Evolutionary conservation across 345 rosid genomes (phyloP).

Genomic region (Cardamine occulta): DNA sequence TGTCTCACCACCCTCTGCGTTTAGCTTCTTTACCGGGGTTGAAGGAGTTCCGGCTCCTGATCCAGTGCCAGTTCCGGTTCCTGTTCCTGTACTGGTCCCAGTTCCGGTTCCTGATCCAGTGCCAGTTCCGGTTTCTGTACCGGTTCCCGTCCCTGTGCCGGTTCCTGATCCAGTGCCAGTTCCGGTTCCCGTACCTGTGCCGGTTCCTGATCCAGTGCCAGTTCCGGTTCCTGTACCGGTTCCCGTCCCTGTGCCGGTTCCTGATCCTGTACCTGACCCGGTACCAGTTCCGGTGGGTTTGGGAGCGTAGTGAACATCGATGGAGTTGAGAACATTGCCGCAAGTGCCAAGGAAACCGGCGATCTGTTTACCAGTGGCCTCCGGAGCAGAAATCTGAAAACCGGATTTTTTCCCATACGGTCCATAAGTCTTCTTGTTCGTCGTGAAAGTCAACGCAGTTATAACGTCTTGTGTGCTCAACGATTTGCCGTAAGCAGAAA

Average conservation of each 20-base stretch:
- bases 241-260: background rate
- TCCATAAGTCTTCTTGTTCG: slow-evolving; percentile 39
- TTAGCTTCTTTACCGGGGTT: slow-evolving; percentile 15
- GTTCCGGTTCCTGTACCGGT: background rate
- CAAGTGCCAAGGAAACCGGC: slow-evolving; percentile 40
- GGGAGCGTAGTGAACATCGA: slow-evolving; percentile 42
- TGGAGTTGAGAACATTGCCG: slow-evolving; percentile 37
- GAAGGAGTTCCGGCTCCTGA: background rate
- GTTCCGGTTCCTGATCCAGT: background rate
- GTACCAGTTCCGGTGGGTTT: background rate
- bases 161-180: background rate
- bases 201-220: background rate
- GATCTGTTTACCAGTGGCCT: slow-evolving; percentile 35
- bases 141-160: rapidly evolving
- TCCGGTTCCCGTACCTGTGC: background rate
- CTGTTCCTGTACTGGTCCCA: background rate
- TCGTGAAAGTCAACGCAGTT: slow-evolving; percentile 33
- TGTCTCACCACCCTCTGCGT: slow-evolving; percentile 39
- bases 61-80: background rate
- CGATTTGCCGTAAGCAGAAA: slow-evolving; percentile 31
- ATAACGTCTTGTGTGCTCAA: slow-evolving; percentile 28
- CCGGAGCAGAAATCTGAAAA: slow-evolving; percentile 37
- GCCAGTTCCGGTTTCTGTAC: background rate
- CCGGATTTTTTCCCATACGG: slow-evolving; percentile 41
- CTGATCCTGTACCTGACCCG: background rate